Percentiles rank a stretch among this genome's conserved stretches.
phyloP scores from a whole-genome alignment of 2,329 filamentous ascomycete genomes.

The Sclerotiophoma versabilis region DNA sequence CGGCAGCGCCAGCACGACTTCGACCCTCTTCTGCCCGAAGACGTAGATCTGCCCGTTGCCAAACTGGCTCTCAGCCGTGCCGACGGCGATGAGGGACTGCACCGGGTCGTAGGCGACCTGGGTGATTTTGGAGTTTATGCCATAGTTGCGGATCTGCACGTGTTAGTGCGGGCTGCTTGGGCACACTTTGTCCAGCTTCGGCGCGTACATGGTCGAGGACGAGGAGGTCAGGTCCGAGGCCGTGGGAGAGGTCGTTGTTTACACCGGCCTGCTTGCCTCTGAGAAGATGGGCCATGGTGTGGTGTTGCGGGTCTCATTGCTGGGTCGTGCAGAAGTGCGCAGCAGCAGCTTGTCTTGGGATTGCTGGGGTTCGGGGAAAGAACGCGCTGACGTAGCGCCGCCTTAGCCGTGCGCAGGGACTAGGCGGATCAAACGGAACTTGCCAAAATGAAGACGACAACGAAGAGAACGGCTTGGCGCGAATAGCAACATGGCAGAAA shows the following conservation, averaged over 20 bases:
- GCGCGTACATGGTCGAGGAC: constrained; percentile 75
- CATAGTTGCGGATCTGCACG: constrained; percentile 44
- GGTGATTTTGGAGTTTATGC: constrained; percentile 72
- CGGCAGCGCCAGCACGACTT: constrained; percentile 74
- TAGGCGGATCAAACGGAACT: constrained; percentile 22
- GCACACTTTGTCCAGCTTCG: constrained; percentile 19
- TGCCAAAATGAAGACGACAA: neutral
- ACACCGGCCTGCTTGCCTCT: constrained; percentile 93
- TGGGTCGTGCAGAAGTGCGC: constrained; percentile 22
- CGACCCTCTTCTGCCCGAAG: constrained; percentile 81
- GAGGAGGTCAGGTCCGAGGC: constrained; percentile 79
- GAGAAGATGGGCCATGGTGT: constrained; percentile 81
- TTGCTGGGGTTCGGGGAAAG: constrained; percentile 20
- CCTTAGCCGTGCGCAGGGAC: constrained; percentile 28
- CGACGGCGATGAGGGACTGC: constrained; percentile 90
- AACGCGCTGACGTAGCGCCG: constrained; percentile 19
- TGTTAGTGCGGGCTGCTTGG: constrained; percentile 25
- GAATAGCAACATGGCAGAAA: neutral
- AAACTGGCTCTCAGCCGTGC: constrained; percentile 85
- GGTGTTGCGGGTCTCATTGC: constrained; percentile 38
- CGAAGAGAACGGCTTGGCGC: neutral
- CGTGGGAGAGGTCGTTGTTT: constrained; percentile 86
- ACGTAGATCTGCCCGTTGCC: constrained; percentile 89
- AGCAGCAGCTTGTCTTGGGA: constrained; percentile 19
- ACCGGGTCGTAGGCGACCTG: constrained; percentile 90